phyloP scores from a whole-genome alignment of 2,329 filamentous ascomycete genomes.

The Xylogone sp. region DNA sequence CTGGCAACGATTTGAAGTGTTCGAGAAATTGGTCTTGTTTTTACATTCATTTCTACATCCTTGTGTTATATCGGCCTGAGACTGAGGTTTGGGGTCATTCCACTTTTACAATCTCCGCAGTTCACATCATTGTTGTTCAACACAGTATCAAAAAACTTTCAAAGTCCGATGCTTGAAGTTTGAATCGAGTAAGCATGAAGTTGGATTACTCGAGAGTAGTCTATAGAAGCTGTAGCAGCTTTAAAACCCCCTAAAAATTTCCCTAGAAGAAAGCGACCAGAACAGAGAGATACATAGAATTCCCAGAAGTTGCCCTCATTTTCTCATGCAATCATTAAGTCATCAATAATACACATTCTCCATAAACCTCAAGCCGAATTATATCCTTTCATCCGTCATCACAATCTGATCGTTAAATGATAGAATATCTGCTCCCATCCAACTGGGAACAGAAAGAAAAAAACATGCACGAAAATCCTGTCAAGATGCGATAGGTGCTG shows the following conservation, averaged over 20 bases:
- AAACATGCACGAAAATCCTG: background rate
- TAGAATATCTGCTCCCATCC: too few species aligned
- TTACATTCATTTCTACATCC: too few species aligned
- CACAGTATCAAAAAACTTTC: too few species aligned
- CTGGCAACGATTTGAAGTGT: too few species aligned
- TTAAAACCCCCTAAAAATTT: background rate
- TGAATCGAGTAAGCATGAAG: background rate
- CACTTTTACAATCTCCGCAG: too few species aligned
- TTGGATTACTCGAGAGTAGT: background rate
- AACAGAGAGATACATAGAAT: background rate
- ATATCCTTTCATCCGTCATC: background rate
- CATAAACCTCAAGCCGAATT: background rate
- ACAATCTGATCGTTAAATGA: too few species aligned
- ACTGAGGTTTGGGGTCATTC: too few species aligned
- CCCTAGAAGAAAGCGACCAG: background rate
- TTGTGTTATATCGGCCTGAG: too few species aligned
- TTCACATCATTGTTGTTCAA: too few species aligned
- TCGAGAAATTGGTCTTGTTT: too few species aligned
- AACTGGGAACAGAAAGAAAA: background rate
- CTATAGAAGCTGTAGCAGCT: background rate
- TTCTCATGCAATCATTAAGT: background rate
- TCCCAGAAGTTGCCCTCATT: background rate
- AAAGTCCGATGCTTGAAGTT: background rate
- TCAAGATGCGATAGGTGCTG: too few species aligned
- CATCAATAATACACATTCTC: background rate